Base-by-base conservation (phyloP, 257 asterid genomes). In the Primulina eburnea region DNA sequence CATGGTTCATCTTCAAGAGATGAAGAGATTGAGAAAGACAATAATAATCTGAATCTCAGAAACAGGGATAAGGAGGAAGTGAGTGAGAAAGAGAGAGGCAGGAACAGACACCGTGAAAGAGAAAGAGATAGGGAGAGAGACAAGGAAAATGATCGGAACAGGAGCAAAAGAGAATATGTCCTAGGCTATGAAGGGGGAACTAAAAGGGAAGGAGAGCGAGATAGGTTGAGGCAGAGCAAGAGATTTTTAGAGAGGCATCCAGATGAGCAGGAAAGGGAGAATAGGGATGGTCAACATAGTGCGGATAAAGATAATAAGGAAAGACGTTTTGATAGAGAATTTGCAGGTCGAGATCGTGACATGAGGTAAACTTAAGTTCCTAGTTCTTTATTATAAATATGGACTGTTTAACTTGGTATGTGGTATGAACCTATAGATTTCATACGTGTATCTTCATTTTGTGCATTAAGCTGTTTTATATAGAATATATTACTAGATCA, bases 131-230 rank as follows among this genome's bases (percentile, higher is more conserved):
- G 81, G 66, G 83, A 75, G 55, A 68, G 75, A 72, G 83, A 75
- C 62, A 82, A 67, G 71, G 77, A 69, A 74, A 63, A 82, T 71
- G 75, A 75, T 8, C 75, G 80, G 63, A 73, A 75, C 65, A 78
- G 77, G 69, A 83, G 72, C 37, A 78, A 80, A 74, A 79, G 79
- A 74, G 86, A 81, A n/a, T 84, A 77, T 21, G 81, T 76, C 57
- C 57, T 1, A 16, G 21, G 57, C 47, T 26, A 60, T 72, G 92
- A 68, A 40, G 81, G 83, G 75, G 84, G 81, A 20, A 71, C 73
- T 64, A 74, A 72, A 60, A 69, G 60, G 83, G 86, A 87, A 61
- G 81, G 68, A 29, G 85, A 83, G 53, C 68, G 38, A 64, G 87
- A 82, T 71, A 76, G 72, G 75, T 52, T 85, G 9, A 80, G 78